These are phyloP conservation scores for Citropsis articulata DNA, from an alignment of 345 rosid species.

Conservation along the genomic window DNA sequence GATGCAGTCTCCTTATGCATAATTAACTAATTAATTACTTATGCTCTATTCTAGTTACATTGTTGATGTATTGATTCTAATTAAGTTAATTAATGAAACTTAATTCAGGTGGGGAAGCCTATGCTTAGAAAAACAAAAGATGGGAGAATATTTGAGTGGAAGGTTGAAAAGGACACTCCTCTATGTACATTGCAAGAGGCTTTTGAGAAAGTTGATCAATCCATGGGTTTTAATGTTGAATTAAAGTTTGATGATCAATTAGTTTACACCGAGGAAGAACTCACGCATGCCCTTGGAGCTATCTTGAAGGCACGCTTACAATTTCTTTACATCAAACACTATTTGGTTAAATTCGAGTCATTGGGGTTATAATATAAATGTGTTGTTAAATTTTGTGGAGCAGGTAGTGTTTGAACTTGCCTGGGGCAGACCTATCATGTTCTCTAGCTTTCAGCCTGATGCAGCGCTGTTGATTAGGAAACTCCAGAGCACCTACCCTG, in stretches of 20 bases:
- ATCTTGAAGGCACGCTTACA: conserved; percentile 37
- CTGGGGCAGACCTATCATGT: conserved; percentile 37
- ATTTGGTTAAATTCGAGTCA: not conserved
- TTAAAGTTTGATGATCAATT: conserved; percentile 62
- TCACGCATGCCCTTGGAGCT: conserved; percentile 36
- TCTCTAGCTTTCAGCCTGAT: conserved; percentile 78
- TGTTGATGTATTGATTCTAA: not conserved
- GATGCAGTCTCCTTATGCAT: not conserved
- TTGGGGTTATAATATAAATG: not conserved
- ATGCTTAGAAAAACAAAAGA: conserved; percentile 54
- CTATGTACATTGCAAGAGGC: conserved; percentile 57
- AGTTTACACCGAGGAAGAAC: conserved; percentile 45
- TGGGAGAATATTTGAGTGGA: conserved; percentile 59
- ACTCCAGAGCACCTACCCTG: conserved; percentile 49
- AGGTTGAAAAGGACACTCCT: conserved; percentile 50
- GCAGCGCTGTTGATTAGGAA: conserved; percentile 47
- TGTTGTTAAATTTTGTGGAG: not conserved
- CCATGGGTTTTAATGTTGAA: conserved; percentile 63
- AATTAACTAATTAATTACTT: not conserved
- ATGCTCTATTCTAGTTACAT: not conserved
- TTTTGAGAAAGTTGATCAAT: conserved; percentile 39
- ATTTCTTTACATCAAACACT: not conserved
- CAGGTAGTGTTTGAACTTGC: conserved; percentile 52
- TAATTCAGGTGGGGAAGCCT: conserved; percentile 44
- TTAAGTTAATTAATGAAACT: conserved; percentile 3